phyloP scores from a whole-genome alignment of 2,329 filamentous ascomycete species.

The Lecanosticta acicola region DNA sequence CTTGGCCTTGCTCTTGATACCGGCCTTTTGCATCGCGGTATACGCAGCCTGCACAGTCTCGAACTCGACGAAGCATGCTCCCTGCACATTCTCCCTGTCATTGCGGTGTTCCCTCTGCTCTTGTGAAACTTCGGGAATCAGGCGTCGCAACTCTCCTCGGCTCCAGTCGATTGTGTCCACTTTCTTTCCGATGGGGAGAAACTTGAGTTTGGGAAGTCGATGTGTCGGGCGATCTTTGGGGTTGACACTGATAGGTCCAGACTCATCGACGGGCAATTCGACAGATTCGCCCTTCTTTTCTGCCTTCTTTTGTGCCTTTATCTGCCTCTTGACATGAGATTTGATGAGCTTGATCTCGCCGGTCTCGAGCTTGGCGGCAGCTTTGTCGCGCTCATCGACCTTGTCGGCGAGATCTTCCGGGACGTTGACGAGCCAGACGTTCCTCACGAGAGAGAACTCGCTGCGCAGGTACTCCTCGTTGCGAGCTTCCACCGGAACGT shows the following conservation, averaged over 20 bases:
- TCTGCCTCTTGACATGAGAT: constrained; percentile 27
- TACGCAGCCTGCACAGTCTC: constrained; percentile 74
- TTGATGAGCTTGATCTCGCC: constrained; percentile 40
- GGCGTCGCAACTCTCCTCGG: constrained; percentile 64
- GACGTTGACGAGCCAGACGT: constrained; percentile 43
- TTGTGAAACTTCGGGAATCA: constrained; percentile 64
- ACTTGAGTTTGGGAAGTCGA: constrained; percentile 44
- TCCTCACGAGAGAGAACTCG: constrained; percentile 35
- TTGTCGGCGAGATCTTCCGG: constrained; percentile 40
- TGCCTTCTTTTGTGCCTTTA: constrained; percentile 24
- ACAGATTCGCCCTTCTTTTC: constrained; percentile 3
- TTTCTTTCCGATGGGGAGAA: constrained; percentile 68
- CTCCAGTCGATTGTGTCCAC: constrained; percentile 90
- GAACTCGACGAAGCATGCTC: constrained; percentile 85
- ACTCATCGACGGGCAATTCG: constrained; percentile 6
- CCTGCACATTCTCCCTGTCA: constrained; percentile 60
- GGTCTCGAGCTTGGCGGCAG: constrained; percentile 40
- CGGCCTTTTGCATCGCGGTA: constrained; percentile 59
- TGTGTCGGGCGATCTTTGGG: constrained; percentile 64
- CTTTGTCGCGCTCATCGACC: constrained; percentile 41
- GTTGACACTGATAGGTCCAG: constrained; percentile 49
- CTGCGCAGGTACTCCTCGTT: constrained; percentile 36
- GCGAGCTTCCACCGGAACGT: constrained; percentile 38
- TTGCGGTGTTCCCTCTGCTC: constrained; percentile 62
- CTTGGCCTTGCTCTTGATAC: constrained; percentile 14